Base-by-base conservation (phyloP, 441 rosid species). In the Viola pubescens region DNA sequence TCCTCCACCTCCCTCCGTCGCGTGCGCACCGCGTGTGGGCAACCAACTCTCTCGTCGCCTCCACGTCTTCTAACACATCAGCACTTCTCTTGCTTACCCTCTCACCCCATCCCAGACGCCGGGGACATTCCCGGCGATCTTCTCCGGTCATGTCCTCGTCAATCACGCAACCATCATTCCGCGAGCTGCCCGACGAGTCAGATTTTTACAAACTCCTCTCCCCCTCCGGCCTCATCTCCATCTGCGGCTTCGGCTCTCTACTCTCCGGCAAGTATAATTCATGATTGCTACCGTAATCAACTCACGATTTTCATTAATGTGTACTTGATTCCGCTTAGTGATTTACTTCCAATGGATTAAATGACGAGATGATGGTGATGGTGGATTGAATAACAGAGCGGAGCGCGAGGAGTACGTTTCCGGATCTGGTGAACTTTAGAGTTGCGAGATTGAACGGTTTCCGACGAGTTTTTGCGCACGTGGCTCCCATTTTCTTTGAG, bases 241-340 rank as follows among this genome's bases (percentile, higher is more conserved):
- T 91, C 51, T 72, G 90, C 67, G 98, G 98, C 68, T 91, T 91
- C 78, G 95, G 96, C 54, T 91, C 96, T 64, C 92, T 91, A 43
- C 96, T 91, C 70, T 91, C 98, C 13, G 86, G 97, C 78, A 40
- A 50, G 74, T 63, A 14, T 38, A 62, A 1, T 12, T 26, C 34
- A 26, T 2, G 34, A 26, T 26, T 26, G 34, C 34, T 26, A 26
- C 34, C 34, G 2, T 26, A 26, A 26, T 26, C 34, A 26, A 1
- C 34, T 26, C 34, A 26, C 34, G 34, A 26, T 26, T 26, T 26
- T 26, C 34, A 26, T 26, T 26, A 26, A 26, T 26, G 34, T 26
- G 34, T 26, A 0, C 34, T 26, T 26, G 34, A 26, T 26, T 26
- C 2, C 34, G 34, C 34, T 26, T 0, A 26, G 34, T 26, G 34